Evolutionary conservation across 2,329 filamentous ascomycete species (phyloP), one percentile per base, ranked within the genome.

Genomic region (Cordyceps fumosorosea): DNA sequence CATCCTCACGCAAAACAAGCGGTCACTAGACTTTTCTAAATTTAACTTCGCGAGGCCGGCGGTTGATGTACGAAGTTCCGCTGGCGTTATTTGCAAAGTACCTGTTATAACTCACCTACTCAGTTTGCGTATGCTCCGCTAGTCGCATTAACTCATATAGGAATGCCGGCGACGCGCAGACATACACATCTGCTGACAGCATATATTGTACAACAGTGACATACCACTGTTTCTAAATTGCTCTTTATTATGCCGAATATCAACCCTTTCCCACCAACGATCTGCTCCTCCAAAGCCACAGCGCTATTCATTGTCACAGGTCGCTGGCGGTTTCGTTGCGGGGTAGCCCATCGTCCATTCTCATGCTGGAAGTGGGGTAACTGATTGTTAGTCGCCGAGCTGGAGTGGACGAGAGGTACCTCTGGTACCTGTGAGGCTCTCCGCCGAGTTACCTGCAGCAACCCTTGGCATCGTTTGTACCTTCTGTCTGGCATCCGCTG

Each of bases 301-400:
- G 40, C 40, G 40, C 40, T n/a, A 42, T 42, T n/a, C 37, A 18
- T n/a, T 16, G 24, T 29, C 29, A 32, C 24, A 34, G 10, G 5
- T 11, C 8, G 47, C 48, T 52, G 47, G 42, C 20, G 24, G 45
- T 24, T 48, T 37, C 29, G 60, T 57, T 62, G 60, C 54, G 60
- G 60, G 60, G 60, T 62, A 57, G 60, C 60, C 6, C 18, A 56
- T 54, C 54, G 51, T 40, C 45, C 53, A 62, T 62, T 10, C 32
- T 12, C 53, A 62, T 62, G 32, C 32, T 12, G 11, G 32, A n/a
- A 37, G 51, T 62, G 52, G 44, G 51, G 59, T 37, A 42, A 6
- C 10, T 62, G 34, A 18, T 29, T 29, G 34, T 44, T 40, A 29
- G 24, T 57, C 7, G 47, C 22, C 45, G 2, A 22, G 56, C 24